phyloP scores from a whole-genome alignment of 192 early-diverging fungal species.

The Podila epicladia region DNA sequence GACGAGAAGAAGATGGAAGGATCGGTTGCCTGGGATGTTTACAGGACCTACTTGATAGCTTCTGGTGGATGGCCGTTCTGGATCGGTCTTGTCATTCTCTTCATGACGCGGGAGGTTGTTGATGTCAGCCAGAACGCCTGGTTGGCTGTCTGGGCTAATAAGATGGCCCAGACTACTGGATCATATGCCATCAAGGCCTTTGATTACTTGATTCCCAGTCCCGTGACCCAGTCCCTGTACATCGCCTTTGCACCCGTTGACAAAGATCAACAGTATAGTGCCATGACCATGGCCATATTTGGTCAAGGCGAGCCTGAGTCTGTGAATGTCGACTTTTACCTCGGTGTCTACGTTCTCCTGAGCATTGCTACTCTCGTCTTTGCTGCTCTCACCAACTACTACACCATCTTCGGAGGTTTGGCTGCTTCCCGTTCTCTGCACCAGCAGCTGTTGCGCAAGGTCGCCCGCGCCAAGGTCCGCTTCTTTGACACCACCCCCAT shows the following conservation, averaged over 20 bases:
- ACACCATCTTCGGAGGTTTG: slow-evolving; percentile 59
- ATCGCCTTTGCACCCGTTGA: slow-evolving; percentile 19
- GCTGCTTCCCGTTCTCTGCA: slow-evolving; percentile 70
- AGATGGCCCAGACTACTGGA: slow-evolving; percentile 29
- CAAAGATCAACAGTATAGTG: background rate
- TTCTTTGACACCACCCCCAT: slow-evolving; percentile 95
- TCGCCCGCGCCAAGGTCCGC: slow-evolving; percentile 76
- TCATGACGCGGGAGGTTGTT: slow-evolving; percentile 54
- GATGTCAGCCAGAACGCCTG: slow-evolving; percentile 72
- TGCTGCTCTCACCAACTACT: slow-evolving; percentile 49
- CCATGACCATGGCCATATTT: slow-evolving; percentile 31
- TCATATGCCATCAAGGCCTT: slow-evolving; percentile 33
- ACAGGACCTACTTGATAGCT: slow-evolving; percentile 78
- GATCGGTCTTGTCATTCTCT: slow-evolving; percentile 60
- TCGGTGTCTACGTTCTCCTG: slow-evolving; percentile 68
- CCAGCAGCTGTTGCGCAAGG: slow-evolving; percentile 58
- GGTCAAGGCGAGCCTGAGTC: slow-evolving; percentile 28
- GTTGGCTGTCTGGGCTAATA: slow-evolving; percentile 41
- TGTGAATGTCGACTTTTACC: slow-evolving; percentile 69
- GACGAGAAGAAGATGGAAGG: slow-evolving; percentile 90
- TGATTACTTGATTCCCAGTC: slow-evolving; percentile 18
- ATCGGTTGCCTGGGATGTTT: slow-evolving; percentile 77
- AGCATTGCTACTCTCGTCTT: slow-evolving; percentile 58
- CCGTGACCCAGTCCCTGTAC: slow-evolving; percentile 25
- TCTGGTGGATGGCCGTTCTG: slow-evolving; percentile 75